Conservation (phyloP, 2,329 filamentous ascomycete genomes). For the Botrytis tulipae region DNA sequence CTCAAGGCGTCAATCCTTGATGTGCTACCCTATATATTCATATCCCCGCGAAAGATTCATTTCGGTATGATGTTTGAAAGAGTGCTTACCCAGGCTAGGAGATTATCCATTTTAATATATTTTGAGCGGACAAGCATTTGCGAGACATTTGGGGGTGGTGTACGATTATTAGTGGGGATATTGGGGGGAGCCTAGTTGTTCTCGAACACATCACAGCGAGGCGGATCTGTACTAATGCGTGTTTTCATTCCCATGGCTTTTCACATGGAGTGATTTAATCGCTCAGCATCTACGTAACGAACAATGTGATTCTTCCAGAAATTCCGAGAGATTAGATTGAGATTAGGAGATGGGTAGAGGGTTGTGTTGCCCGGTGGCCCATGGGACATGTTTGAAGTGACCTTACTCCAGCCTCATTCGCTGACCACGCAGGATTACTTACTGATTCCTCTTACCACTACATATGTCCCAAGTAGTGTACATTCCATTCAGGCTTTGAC, state of each 20-base stretch:
- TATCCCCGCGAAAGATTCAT: background rate
- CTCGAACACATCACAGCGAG: background rate
- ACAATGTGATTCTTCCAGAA: background rate
- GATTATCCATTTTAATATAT: background rate
- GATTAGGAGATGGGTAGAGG: background rate
- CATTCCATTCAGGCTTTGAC: background rate
- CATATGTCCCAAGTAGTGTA: background rate
- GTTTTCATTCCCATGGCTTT: background rate
- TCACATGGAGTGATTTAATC: background rate
- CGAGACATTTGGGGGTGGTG: background rate
- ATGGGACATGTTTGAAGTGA: background rate
- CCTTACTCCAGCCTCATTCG: constrained; percentile 14
- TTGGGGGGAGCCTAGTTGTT: background rate
- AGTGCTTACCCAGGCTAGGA: background rate
- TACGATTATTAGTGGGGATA: background rate
- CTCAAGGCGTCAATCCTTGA: background rate
- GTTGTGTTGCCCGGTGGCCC: background rate
- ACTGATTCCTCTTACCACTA: background rate
- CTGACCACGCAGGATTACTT: background rate
- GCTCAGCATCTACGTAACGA: background rate
- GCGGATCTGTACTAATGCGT: background rate
- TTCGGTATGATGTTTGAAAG: background rate
- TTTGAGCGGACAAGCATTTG: background rate
- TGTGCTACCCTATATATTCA: constrained; percentile 17
- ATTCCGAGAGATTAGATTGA: constrained; percentile 2